Evolutionary conservation across 2,329 filamentous ascomycete species (phyloP).

Genomic region (Myriangium duriaei): DNA sequence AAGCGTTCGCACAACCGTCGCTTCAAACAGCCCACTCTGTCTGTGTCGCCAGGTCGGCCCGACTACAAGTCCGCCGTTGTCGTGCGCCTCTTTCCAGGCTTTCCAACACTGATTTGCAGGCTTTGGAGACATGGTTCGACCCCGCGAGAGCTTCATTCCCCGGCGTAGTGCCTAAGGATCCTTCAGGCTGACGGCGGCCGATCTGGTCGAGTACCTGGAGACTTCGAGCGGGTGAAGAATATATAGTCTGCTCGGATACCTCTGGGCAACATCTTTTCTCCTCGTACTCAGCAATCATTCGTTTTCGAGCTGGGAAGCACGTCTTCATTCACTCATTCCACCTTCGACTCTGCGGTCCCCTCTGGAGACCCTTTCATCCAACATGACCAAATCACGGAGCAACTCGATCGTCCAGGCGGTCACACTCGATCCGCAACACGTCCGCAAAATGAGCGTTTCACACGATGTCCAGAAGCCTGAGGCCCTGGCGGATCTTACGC

Average conservation of each 20-base stretch:
- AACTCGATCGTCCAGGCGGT: slow-evolving; percentile 8
- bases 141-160: too few relatives aligned
- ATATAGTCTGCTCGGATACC: background rate
- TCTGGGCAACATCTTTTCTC: background rate
- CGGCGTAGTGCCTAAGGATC: too few relatives aligned
- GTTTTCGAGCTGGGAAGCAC: background rate
- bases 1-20: too few relatives aligned
- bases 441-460: slow-evolving; percentile 7
- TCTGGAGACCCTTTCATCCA: background rate
- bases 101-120: too few relatives aligned
- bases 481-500: slow-evolving; percentile 13
- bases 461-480: slow-evolving; percentile 2
- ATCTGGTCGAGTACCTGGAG: too few relatives aligned
- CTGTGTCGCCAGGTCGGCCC: too few relatives aligned
- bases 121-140: too few relatives aligned
- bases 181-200: too few relatives aligned
- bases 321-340: background rate
- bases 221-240: too few relatives aligned
- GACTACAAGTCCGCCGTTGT: too few relatives aligned
- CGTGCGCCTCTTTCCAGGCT: too few relatives aligned
- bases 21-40: too few relatives aligned
- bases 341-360: background rate
- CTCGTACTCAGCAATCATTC: background rate
- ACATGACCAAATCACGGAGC: slow-evolving; percentile 4
- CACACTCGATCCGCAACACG: slow-evolving; percentile 3